Conservation (phyloP, 129 eudicot genomes). For the Oenanthe sinensis region DNA sequence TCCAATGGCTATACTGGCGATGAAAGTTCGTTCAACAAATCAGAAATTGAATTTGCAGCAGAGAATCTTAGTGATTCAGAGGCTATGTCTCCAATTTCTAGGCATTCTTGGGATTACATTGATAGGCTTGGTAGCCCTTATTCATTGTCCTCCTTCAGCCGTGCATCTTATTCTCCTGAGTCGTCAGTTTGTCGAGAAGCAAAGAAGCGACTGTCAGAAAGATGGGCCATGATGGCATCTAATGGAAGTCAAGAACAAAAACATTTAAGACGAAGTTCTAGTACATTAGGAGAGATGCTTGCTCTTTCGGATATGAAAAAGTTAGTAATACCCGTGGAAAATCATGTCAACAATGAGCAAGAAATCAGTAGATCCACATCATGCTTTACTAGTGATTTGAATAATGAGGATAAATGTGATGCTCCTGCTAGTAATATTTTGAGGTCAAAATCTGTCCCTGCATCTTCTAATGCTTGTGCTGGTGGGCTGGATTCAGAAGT, state of each 20-base stretch:
- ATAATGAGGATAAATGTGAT: conserved; percentile 17
- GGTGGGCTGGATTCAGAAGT: conserved; percentile 22
- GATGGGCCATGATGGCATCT: conserved; percentile 91
- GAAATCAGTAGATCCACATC: conserved; percentile 31
- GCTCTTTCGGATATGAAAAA: conserved; percentile 83
- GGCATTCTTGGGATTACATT: conserved; percentile 94
- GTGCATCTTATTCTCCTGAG: conserved; percentile 81
- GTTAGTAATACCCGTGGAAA: conserved; percentile 26
- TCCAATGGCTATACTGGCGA: conserved; percentile 88
- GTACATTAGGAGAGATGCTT: conserved; percentile 98
- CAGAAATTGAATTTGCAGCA: conserved; percentile 63
- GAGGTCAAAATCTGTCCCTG: conserved; percentile 86
- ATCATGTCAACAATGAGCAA: conserved; percentile 15
- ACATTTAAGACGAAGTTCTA: conserved; percentile 62
- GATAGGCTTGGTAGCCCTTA: conserved; percentile 57
- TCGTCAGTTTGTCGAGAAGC: conserved; percentile 96
- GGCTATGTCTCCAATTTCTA: conserved; percentile 68
- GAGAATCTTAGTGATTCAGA: conserved; percentile 84
- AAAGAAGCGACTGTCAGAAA: conserved; percentile 92
- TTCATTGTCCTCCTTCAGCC: conserved; percentile 66
- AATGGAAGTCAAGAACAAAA: conserved; percentile 54
- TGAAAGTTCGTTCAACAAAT: conserved; percentile 83
- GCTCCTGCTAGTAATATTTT: conserved; percentile 43
- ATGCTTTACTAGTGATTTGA: conserved; percentile 21
- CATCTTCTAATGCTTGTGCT: conserved; percentile 42